Evolutionary conservation across 2,329 filamentous ascomycete species (phyloP).

Genomic region (Chrysoporthe deuterocubensis): DNA sequence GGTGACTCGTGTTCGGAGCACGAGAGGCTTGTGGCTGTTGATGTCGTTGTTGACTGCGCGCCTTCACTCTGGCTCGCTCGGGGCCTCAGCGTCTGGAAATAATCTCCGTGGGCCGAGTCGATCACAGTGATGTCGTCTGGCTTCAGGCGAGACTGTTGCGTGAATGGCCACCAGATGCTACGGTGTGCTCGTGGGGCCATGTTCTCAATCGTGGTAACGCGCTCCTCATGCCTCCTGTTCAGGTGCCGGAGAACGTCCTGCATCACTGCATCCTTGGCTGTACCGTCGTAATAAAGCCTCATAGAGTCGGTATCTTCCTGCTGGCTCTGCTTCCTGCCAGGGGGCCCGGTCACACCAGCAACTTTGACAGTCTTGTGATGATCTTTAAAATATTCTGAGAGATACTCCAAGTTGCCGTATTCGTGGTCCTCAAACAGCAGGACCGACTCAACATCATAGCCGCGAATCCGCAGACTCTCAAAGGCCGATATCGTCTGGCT

Average conservation of each 20-base stretch:
- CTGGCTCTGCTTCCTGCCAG: not conserved
- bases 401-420: slow-evolving; percentile 46
- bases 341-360: not conserved
- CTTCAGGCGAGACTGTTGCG: slow-evolving; percentile 71
- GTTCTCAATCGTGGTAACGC: slow-evolving; percentile 61
- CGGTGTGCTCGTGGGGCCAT: slow-evolving; percentile 66
- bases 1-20: slow-evolving; percentile 25
- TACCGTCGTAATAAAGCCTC: not conserved
- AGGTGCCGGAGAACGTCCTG: slow-evolving; percentile 53
- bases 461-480: slow-evolving; percentile 76
- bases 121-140: slow-evolving; percentile 71
- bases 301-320: not conserved
- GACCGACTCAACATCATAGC: slow-evolving; percentile 75
- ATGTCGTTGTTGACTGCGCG: not conserved
- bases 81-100: slow-evolving; percentile 64
- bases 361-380: too few species aligned
- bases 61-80: not conserved
- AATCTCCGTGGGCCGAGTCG: slow-evolving; percentile 79
- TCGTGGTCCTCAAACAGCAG: slow-evolving; percentile 68
- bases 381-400: too few species aligned
- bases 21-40: not conserved
- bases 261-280: not conserved
- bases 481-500: slow-evolving; percentile 79
- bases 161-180: slow-evolving; percentile 86
- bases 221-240: slow-evolving; percentile 54